Evolutionary conservation across 768 basidiomycete genomes (phyloP).

Genomic region (Multifurca ochricompacta): DNA sequence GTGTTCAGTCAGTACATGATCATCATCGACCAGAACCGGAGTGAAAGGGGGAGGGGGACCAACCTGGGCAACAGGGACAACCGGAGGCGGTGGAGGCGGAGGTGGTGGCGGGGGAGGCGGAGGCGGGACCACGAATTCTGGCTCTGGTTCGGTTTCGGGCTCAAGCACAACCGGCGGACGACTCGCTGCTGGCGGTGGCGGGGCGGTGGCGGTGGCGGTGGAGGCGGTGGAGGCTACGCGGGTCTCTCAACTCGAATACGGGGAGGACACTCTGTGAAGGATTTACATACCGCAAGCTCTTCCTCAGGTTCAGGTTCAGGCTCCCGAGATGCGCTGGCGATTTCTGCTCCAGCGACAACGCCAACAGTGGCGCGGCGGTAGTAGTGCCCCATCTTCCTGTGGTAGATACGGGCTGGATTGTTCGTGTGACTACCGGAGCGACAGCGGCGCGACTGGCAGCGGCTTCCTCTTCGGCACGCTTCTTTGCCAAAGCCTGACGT

Average conservation of each 20-base stretch:
- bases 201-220: constrained; percentile 29
- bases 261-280: neutral
- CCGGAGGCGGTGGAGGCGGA: constrained; percentile 42
- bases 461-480: constrained; percentile 75
- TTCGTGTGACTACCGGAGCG: constrained; percentile 15
- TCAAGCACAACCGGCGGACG: constrained; percentile 24
- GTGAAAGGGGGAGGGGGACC: constrained; percentile 13
- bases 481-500: constrained; percentile 85
- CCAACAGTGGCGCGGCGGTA: constrained; percentile 25
- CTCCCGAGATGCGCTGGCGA: neutral
- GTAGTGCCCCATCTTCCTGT: constrained; percentile 28
- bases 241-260: neutral
- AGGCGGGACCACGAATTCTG: constrained; percentile 29
- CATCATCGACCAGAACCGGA: neutral
- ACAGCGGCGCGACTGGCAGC: constrained; percentile 42
- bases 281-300: constrained; percentile 7
- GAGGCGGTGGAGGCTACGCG: constrained; percentile 30
- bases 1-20: neutral
- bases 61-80: constrained; percentile 25
- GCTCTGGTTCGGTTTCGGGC: constrained; percentile 30
- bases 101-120: constrained; percentile 35
- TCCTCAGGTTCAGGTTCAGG: constrained; percentile 11
- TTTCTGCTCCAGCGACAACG: neutral
- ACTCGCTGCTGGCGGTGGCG: constrained; percentile 20
- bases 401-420: constrained; percentile 10